phyloP scores from a whole-genome alignment of 371 early-diverging fungal genomes.

The Dinochytrium kinnereticum region DNA sequence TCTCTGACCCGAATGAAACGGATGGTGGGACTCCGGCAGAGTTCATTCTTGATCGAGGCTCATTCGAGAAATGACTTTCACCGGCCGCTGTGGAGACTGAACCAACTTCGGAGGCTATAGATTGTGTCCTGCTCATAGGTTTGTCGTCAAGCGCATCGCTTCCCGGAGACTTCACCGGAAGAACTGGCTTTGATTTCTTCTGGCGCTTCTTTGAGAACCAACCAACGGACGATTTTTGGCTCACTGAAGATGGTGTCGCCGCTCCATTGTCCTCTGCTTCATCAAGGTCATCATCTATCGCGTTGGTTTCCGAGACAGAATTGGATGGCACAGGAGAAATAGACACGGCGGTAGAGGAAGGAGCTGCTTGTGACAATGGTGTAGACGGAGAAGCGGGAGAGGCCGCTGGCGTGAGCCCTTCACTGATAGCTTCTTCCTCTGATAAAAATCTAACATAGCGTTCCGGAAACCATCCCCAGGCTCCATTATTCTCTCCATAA shows the following conservation, averaged over 20 bases:
- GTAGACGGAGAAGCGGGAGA: not conserved
- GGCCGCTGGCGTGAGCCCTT: not conserved
- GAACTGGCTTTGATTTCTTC: not conserved
- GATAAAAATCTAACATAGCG: slow-evolving; percentile 41
- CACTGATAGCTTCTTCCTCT: slow-evolving; percentile 34
- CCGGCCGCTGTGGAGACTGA: too few relatives aligned
- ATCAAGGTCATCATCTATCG: not conserved
- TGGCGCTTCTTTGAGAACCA: not conserved
- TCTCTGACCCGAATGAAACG: too few relatives aligned
- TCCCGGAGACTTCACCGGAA: too few relatives aligned
- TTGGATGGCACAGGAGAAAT: not conserved
- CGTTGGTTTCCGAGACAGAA: not conserved
- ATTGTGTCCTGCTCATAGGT: not conserved
- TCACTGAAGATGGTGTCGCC: not conserved
- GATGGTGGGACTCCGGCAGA: too few relatives aligned
- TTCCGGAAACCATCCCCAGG: slow-evolving; percentile 53
- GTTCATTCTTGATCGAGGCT: slow-evolving; percentile 2
- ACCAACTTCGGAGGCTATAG: not conserved
- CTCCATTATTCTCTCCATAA: slow-evolving; percentile 46
- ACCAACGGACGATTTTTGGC: not conserved
- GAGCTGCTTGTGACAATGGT: not conserved
- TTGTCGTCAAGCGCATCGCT: too few relatives aligned
- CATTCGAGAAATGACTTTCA: not conserved
- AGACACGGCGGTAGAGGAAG: not conserved
- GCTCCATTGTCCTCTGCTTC: not conserved